Percentiles rank a stretch among this genome's conserved stretches.
These are phyloP conservation scores for Xylariaceae sp. DNA, from an alignment of 2,329 filamentous ascomycete species.

Conservation along the genomic window DNA sequence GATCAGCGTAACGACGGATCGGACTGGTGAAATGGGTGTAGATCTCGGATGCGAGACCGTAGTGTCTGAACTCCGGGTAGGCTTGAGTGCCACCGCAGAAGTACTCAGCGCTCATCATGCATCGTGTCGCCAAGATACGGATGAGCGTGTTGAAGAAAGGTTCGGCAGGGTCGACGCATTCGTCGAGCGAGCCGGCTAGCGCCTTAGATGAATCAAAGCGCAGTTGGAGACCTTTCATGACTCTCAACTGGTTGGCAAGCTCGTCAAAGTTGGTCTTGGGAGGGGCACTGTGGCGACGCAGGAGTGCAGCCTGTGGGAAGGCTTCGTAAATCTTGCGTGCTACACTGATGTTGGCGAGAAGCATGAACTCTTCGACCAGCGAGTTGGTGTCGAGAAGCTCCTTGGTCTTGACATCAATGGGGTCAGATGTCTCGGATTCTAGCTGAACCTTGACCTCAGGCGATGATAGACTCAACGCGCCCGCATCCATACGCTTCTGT, in stretches of 20 bases:
- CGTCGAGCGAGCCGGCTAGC: constrained; percentile 87
- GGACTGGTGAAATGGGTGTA: constrained; percentile 99
- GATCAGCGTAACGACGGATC: constrained; percentile 95
- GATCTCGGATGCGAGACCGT: constrained; percentile 91
- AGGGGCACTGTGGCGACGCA: constrained; percentile 85
- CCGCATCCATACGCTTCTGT: constrained; percentile 93
- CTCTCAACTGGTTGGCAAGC: constrained; percentile 81
- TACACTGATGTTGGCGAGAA: constrained; percentile 94
- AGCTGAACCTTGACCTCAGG: constrained; percentile 95
- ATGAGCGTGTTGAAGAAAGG: constrained; percentile 99
- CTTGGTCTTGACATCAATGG: constrained; percentile 94
- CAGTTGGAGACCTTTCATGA: constrained; percentile 76
- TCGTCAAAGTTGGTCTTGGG: constrained; percentile 97
- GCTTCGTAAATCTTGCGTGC: constrained; percentile 83
- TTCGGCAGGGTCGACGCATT: constrained; percentile 70
- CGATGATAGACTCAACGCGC: constrained; percentile 91
- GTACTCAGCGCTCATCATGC: constrained; percentile 99
- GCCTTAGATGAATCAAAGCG: constrained; percentile 82
- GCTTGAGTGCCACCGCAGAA: constrained; percentile 92
- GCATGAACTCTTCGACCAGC: constrained; percentile 97
- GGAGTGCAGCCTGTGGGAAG: constrained; percentile 91
- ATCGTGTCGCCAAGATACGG: constrained; percentile 93
- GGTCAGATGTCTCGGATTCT: constrained; percentile 92
- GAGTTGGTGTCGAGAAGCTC: constrained; percentile 92
- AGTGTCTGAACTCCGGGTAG: constrained; percentile 92